Evolutionary conservation across 2,329 filamentous ascomycete genomes (phyloP).

Genomic region (Colletotrichum theobromicola): DNA sequence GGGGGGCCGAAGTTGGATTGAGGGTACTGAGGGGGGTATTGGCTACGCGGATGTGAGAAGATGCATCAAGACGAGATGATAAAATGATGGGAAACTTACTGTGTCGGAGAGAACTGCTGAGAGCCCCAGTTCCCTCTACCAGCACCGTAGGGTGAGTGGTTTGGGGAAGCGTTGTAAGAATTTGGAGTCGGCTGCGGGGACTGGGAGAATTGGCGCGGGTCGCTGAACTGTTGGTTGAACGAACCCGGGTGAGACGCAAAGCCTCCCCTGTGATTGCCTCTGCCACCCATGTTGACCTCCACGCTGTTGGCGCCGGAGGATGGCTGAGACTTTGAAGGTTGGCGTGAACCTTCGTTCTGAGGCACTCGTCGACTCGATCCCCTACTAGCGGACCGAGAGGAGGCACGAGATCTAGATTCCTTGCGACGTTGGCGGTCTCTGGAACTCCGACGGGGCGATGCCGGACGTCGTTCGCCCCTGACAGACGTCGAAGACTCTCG

Average conservation of each 20-base stretch:
- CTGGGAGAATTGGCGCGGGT: slow-evolving; percentile 53
- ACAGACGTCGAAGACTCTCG: slow-evolving; percentile 3
- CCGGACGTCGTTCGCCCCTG: background rate
- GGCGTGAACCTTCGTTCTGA: slow-evolving; percentile 8
- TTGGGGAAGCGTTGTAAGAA: slow-evolving; percentile 61
- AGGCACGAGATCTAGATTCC: slow-evolving; percentile 4
- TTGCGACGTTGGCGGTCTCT: slow-evolving; percentile 7
- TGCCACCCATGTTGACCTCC: slow-evolving; percentile 38
- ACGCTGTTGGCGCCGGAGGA: slow-evolving; percentile 38
- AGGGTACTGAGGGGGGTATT: slow-evolving; percentile 67
- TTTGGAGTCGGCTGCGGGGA: slow-evolving; percentile 64
- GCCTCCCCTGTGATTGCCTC: slow-evolving; percentile 35
- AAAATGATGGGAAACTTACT: slow-evolving; percentile 24
- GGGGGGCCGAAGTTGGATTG: slow-evolving; percentile 59
- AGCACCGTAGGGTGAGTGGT: slow-evolving; percentile 64
- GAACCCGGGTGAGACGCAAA: slow-evolving; percentile 35
- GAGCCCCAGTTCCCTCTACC: slow-evolving; percentile 57
- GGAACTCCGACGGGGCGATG: slow-evolving; percentile 10
- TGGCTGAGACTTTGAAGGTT: slow-evolving; percentile 20
- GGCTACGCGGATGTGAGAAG: slow-evolving; percentile 44
- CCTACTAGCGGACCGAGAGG: slow-evolving; percentile 19
- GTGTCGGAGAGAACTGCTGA: slow-evolving; percentile 45
- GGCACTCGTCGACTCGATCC: slow-evolving; percentile 11
- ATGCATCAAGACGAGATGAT: background rate
- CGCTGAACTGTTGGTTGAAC: slow-evolving; percentile 38